These are phyloP conservation scores for Hyphopichia wangnamkhiaoensis DNA, from an alignment of 1,139 yeast genomes.

Conservation along the genomic window DNA sequence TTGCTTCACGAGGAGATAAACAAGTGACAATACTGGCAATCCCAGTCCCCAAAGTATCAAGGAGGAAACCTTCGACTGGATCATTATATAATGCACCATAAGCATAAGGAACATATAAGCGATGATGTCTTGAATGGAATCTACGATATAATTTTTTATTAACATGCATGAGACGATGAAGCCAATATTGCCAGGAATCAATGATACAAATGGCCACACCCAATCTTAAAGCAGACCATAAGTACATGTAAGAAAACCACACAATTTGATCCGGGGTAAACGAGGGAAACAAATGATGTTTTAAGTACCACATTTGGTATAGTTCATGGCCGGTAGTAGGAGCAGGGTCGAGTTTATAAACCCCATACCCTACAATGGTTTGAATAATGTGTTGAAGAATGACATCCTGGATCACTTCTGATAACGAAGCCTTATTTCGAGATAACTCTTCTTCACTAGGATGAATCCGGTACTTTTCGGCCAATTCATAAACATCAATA, in stretches of 20 bases:
- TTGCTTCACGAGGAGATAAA: slow-evolving; percentile 74
- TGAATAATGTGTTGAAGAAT: slow-evolving; percentile 82
- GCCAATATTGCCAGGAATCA: slow-evolving; percentile 93
- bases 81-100: slow-evolving; percentile 95
- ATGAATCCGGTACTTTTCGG: slow-evolving; percentile 84
- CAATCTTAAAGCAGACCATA: slow-evolving; percentile 58
- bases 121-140: slow-evolving; percentile 93
- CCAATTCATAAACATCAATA: slow-evolving; percentile 70
- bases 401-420: slow-evolving; percentile 78
- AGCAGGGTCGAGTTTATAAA: slow-evolving; percentile 59
- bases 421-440: slow-evolving; percentile 71
- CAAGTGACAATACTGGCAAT: slow-evolving; percentile 65
- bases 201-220: slow-evolving; percentile 67
- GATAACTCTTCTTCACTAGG: slow-evolving; percentile 80
- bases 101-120: slow-evolving; percentile 93
- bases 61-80: slow-evolving; percentile 87
- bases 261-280: slow-evolving; percentile 46
- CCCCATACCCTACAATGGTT: slow-evolving; percentile 61
- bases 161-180: slow-evolving; percentile 86
- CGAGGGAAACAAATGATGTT: slow-evolving; percentile 37
- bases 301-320: slow-evolving; percentile 65
- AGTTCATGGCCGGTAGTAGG: slow-evolving; percentile 77
- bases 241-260: slow-evolving; percentile 57
- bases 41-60: slow-evolving; percentile 93
- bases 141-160: slow-evolving; percentile 73